phyloP scores from a whole-genome alignment of 768 basidiomycete genomes.

The Phylloporus rhodoxanthus region DNA sequence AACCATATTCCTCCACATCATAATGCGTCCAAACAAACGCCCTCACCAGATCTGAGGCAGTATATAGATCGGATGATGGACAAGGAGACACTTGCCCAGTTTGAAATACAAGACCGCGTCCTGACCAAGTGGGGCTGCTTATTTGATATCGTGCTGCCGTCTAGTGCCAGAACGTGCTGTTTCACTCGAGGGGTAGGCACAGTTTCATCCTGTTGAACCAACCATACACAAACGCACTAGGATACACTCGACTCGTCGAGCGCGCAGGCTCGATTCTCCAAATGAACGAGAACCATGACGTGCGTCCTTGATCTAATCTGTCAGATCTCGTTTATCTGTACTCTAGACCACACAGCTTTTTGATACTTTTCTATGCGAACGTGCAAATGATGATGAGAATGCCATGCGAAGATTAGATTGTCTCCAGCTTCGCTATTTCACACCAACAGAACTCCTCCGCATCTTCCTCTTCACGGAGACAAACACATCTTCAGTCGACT shows the following conservation, averaged over 20 bases:
- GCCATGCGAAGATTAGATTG: conserved; percentile 52
- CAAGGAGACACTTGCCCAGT: conserved; percentile 18
- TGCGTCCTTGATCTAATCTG: conserved; percentile 24
- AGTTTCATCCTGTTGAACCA: background rate
- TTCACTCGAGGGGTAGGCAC: conserved; percentile 64
- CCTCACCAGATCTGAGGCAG: conserved; percentile 5
- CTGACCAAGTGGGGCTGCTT: conserved; percentile 70
- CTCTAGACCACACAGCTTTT: conserved; percentile 57
- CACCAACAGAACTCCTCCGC: conserved; percentile 64
- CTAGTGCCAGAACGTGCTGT: conserved; percentile 60
- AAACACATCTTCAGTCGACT: conserved; percentile 18
- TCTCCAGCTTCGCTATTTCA: conserved; percentile 68
- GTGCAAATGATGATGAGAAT: conserved; percentile 33
- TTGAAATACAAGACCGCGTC: conserved; percentile 53
- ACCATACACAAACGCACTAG: conserved; percentile 30
- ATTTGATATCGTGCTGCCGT: conserved; percentile 74
- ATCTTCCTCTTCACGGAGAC: conserved; percentile 51
- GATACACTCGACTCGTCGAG: conserved; percentile 73
- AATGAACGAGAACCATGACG: conserved; percentile 60
- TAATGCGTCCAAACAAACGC: conserved; percentile 2
- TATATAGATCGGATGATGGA: conserved; percentile 10
- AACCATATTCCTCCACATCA: conserved; percentile 51
- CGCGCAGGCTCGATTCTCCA: conserved; percentile 75
- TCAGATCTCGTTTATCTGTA: background rate
- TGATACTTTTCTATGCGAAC: conserved; percentile 46